Conservation (phyloP, 345 rosid species). For the Noccaea caerulescens region DNA sequence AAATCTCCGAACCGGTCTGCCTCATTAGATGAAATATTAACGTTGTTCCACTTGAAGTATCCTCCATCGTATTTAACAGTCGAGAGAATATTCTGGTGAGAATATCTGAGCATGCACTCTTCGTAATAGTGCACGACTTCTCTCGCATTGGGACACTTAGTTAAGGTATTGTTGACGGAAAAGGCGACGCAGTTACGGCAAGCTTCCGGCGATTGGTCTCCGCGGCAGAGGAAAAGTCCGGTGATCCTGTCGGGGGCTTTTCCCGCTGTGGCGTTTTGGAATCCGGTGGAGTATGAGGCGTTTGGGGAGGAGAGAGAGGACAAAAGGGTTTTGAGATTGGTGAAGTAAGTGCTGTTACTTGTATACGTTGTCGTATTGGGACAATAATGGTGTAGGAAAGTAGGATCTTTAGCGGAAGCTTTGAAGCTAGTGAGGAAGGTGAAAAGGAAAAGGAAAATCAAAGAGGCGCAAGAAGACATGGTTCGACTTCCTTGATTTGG, state of each 20-base stretch:
- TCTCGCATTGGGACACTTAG: conserved; percentile 38
- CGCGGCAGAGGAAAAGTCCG: conserved; percentile 52
- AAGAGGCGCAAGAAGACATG: conserved; percentile 17
- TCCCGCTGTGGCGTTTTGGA: conserved; percentile 41
- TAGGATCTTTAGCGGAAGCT: conserved; percentile 31
- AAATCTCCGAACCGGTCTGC: neutral
- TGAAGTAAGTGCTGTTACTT: conserved; percentile 23
- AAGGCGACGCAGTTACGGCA: conserved; percentile 46
- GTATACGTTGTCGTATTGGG: neutral
- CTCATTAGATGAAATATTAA: neutral
- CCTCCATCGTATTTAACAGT: neutral
- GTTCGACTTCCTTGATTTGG: neutral
- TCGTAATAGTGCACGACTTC: conserved; percentile 34
- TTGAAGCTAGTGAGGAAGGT: conserved; percentile 24
- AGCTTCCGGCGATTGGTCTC: conserved; percentile 15
- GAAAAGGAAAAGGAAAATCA: conserved; percentile 16
- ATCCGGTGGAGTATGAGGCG: conserved; percentile 36
- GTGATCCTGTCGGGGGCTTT: conserved; percentile 31
- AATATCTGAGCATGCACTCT: conserved; percentile 49
- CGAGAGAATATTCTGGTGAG: conserved; percentile 28
- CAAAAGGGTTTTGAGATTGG: conserved; percentile 25
- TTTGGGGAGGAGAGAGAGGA: conserved; percentile 13
- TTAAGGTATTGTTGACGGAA: neutral
- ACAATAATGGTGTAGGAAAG: neutral
- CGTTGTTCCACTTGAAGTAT: neutral